phyloP scores from a whole-genome alignment of 306 rosid genomes.

The Lablab purpureus region DNA sequence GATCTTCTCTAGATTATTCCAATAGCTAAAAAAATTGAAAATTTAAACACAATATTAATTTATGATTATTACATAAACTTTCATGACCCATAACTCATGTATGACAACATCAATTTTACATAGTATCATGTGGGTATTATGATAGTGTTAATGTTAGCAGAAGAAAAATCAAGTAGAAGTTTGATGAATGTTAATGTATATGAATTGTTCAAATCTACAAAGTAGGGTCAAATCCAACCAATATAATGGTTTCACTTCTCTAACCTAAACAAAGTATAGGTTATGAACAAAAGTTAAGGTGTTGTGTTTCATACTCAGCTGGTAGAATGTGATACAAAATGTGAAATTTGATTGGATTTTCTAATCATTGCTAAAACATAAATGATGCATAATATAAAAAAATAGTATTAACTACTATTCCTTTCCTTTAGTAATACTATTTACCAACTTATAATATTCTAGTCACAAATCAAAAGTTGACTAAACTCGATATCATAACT shows the following conservation, averaged over 20 bases:
- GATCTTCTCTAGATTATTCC: constrained; percentile 70
- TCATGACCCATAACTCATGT: constrained; percentile 17
- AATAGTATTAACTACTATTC: background rate
- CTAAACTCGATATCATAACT: background rate
- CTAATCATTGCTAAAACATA: background rate
- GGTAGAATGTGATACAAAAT: background rate
- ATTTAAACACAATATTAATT: constrained; percentile 44
- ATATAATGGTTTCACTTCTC: background rate
- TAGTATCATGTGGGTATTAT: background rate
- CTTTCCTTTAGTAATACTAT: background rate
- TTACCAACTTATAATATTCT: constrained; percentile 8
- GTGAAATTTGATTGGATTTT: background rate
- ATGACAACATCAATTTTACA: constrained; percentile 9
- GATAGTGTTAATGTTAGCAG: background rate
- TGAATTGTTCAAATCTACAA: constrained; percentile 23
- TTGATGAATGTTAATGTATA: background rate
- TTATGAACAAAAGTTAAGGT: background rate
- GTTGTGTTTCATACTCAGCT: background rate
- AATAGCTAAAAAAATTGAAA: constrained; percentile 58
- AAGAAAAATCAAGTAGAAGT: background rate
- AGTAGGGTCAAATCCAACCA: background rate
- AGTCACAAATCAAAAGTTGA: background rate
- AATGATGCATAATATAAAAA: background rate
- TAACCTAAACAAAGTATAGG: background rate
- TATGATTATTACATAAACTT: constrained; percentile 19